These are phyloP conservation scores for Lablab purpureus DNA, from an alignment of 306 rosid genomes.

Conservation along the genomic window DNA sequence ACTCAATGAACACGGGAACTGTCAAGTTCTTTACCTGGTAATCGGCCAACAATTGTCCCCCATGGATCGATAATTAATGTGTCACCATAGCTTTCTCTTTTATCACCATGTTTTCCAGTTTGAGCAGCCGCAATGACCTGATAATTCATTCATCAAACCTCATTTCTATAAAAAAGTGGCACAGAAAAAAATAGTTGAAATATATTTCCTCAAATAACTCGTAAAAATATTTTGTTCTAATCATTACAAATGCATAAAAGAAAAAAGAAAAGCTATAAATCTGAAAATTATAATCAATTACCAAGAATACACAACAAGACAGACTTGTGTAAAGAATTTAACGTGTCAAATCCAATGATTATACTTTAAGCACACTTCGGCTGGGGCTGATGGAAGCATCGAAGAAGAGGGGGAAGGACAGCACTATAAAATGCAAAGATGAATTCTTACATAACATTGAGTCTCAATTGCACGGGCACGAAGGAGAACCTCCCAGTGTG, in stretches of 20 bases:
- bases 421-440: constrained; percentile 32
- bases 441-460: constrained; percentile 81
- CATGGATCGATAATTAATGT: constrained; percentile 92
- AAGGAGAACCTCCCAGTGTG: constrained; percentile 98
- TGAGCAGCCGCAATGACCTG: constrained; percentile 99
- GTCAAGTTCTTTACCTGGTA: constrained; percentile 69
- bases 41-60: constrained; percentile 83
- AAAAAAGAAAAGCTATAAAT: background rate
- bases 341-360: constrained; percentile 3
- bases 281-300: constrained; percentile 23
- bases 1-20: constrained; percentile 7
- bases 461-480: constrained; percentile 96
- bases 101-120: constrained; percentile 79
- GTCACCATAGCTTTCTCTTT: constrained; percentile 92
- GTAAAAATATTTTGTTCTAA: constrained; percentile 5
- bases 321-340: constrained; percentile 2
- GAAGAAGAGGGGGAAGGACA: constrained; percentile 10
- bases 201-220: constrained; percentile 3
- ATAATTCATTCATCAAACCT: constrained; percentile 46
- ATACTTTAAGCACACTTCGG: constrained; percentile 14
- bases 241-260: constrained; percentile 18
- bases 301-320: background rate
- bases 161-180: constrained; percentile 31
- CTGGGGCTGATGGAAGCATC: background rate
- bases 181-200: constrained; percentile 27